Evolutionary conservation across 441 rosid species (phyloP).

Genomic region (Pelargonium citronellum): DNA sequence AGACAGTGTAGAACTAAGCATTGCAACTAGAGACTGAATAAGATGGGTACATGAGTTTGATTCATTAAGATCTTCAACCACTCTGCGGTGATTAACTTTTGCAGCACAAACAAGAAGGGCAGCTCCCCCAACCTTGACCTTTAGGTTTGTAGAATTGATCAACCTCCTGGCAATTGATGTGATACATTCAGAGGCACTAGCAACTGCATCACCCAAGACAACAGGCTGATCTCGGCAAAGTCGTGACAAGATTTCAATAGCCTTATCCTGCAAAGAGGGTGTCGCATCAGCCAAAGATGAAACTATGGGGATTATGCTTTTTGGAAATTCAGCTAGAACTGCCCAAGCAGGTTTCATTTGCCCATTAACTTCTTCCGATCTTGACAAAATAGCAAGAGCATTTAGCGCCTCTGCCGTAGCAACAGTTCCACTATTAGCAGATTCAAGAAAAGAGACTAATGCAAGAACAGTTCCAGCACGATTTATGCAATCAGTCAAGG

Average conservation of each 20-base stretch:
- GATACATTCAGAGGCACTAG: conserved; percentile 57
- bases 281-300: conserved; percentile 65
- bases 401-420: conserved; percentile 81
- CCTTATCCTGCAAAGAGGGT: conserved; percentile 89
- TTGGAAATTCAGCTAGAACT: conserved; percentile 78
- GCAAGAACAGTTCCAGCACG: conserved; percentile 94
- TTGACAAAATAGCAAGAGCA: conserved; percentile 89
- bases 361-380: conserved; percentile 53
- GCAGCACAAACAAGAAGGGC: conserved; percentile 95
- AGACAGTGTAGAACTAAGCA: conserved; percentile 50
- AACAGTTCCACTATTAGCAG: conserved; percentile 59
- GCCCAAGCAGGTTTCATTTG: conserved; percentile 88
- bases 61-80: conserved; percentile 83
- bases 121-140: conserved; percentile 92
- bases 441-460: conserved; percentile 83
- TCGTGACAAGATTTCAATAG: conserved; percentile 80
- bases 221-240: conserved; percentile 81
- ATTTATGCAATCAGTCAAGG: conserved; percentile 80
- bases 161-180: conserved; percentile 71
- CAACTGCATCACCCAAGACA: conserved; percentile 73
- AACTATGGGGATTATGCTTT: conserved; percentile 75
- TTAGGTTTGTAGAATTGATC: conserved; percentile 48
- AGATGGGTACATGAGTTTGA: conserved; percentile 58
- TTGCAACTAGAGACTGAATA: conserved; percentile 72
- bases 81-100: conserved; percentile 70